phyloP scores from a whole-genome alignment of 202 grass and related monocot species.

The Thinopyrum obtusiflorum region DNA sequence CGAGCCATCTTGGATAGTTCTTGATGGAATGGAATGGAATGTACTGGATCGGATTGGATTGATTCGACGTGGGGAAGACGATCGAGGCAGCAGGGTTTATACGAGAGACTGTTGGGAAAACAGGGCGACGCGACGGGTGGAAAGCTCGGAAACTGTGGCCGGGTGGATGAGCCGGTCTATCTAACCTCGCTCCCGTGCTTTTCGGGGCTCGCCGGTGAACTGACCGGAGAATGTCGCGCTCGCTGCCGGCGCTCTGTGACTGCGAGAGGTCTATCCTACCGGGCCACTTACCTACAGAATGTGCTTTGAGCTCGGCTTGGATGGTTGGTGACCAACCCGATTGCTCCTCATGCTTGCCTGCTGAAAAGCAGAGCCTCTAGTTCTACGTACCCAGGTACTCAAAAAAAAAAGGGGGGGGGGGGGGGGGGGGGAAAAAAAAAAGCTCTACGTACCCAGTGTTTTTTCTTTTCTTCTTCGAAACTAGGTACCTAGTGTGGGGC shows the following conservation, averaged over 20 bases:
- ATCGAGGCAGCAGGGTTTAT: constrained; percentile 12
- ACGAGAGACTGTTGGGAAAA: constrained; percentile 26
- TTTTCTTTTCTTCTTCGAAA: too few relatives aligned
- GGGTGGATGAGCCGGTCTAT: constrained; percentile 41
- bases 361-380: background rate
- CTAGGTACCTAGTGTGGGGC: too few relatives aligned
- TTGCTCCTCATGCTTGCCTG: background rate
- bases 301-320: background rate
- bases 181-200: constrained; percentile 15
- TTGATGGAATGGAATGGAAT: background rate
- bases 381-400: too few relatives aligned
- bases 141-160: background rate
- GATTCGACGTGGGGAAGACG: background rate
- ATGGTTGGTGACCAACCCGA: constrained; percentile 20
- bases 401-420: too few relatives aligned
- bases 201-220: constrained; percentile 24
- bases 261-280: background rate
- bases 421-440: too few relatives aligned
- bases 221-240: constrained; percentile 16
- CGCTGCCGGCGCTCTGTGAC: background rate
- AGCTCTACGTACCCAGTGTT: too few relatives aligned
- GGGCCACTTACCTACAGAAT: too few relatives aligned
- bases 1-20: background rate
- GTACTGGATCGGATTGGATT: background rate
- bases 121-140: background rate